Base-by-base conservation (phyloP, 768 basidiomycete species). In the Rhodotorula graminis region DNA sequence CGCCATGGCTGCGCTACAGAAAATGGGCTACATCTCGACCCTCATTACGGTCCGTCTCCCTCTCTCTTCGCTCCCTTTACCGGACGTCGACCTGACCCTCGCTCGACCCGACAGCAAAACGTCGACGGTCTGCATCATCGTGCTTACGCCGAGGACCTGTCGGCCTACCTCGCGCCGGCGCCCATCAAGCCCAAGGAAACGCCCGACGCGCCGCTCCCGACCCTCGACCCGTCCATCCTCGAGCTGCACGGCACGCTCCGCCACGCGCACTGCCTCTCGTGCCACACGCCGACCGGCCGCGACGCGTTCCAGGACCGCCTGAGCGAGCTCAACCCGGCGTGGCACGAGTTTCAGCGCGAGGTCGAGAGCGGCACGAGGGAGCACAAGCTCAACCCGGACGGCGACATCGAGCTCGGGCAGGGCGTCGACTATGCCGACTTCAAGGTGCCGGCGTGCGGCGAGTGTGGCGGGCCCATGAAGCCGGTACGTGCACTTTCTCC, bases 41-140 rank as follows among this genome's bases (percentile, higher is more conserved):
- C 80, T 93, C 46, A 87, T 97, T 72, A 98, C 95, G 78, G 82
- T 67, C n/a, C 55, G 44, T 2, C 37, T n/a, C 42, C 12, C 40
- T 18, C 52, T 21, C 21, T 6, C 55, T 37, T 50, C 29, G 15
- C n/a, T 23, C 0, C 18, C 29, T 49, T 16, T 18, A 12, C 50
- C 7, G 27, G 1, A 11, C 7, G 40, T 5, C 23, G 12, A 12
- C 7, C 33, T 58, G 29, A 67, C 42, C 23, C 11, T 9, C 16
- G 3, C 40, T 50, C 27, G 4, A 37, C 3, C 10, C 10, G 3
- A 11, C 65, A 67, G 50, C 90, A 89, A 81, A 81, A 85, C 80
- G 94, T 98, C n/a, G 95, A 98, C 78, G 93, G 93, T 4, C 86
- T 98, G 12, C 94, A 97, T 78, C 88, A 88, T 64, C 92, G 91